Evolutionary conservation across 441 rosid species (phyloP).

Genomic region (Melastoma candidum): DNA sequence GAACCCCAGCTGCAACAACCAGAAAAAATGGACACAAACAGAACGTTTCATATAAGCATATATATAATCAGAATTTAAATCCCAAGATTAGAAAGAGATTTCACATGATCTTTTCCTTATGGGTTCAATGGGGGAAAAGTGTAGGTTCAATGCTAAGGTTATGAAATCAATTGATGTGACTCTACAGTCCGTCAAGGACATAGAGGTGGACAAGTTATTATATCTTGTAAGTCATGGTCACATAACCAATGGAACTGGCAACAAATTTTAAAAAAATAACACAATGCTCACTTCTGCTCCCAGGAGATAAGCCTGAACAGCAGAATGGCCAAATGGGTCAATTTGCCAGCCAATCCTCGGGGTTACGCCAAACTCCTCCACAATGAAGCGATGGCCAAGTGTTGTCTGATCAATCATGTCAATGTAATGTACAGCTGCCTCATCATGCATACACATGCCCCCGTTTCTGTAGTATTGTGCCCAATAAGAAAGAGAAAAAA

Average conservation of each 20-base stretch:
- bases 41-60: too few species aligned
- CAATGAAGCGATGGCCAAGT: conserved; percentile 81
- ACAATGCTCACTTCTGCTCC: conserved; percentile 69
- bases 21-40: not conserved
- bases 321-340: conserved; percentile 99
- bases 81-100: too few species aligned
- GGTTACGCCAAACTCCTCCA: conserved; percentile 71
- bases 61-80: too few species aligned
- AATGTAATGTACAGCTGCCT: conserved; percentile 87
- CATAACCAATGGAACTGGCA: too few species aligned
- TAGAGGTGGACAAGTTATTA: too few species aligned
- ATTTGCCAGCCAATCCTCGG: conserved; percentile 99
- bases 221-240: too few species aligned
- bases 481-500: conserved; percentile 6
- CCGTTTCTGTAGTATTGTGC: conserved; percentile 68
- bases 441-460: conserved; percentile 99
- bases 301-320: conserved; percentile 93
- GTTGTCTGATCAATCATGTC: conserved; percentile 99
- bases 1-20: conserved; percentile 66
- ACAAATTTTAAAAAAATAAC: not conserved
- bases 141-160: too few species aligned
- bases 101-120: too few species aligned
- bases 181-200: too few species aligned
- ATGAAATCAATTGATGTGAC: too few species aligned
- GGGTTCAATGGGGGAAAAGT: too few species aligned